These are phyloP conservation scores for Haematococcus lacustris DNA, from an alignment of 139 green algal genomes.

Conservation along the genomic window DNA sequence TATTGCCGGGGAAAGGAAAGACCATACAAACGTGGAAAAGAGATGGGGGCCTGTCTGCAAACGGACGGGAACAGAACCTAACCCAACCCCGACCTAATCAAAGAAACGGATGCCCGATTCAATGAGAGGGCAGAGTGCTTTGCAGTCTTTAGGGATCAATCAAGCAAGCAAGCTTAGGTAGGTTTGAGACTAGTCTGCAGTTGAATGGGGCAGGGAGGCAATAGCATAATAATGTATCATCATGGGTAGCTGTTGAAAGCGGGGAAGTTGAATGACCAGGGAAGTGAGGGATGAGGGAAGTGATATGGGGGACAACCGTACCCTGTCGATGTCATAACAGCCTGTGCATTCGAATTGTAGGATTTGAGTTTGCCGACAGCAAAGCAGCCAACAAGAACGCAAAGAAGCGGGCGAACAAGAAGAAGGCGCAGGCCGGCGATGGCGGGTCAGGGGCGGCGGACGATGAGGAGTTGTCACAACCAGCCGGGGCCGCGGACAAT, in stretches of 20 bases:
- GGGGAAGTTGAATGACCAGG: background rate
- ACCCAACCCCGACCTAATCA: too few species aligned
- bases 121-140: too few species aligned
- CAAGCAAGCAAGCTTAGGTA: too few species aligned
- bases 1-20: too few species aligned
- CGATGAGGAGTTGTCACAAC: background rate
- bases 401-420: slow-evolving; percentile 44
- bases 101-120: too few species aligned
- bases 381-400: slow-evolving; percentile 71
- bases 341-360: slow-evolving; percentile 21
- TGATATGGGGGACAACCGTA: background rate
- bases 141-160: too few species aligned
- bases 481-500: background rate
- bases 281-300: background rate
- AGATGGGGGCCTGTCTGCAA: too few species aligned
- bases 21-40: too few species aligned
- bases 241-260: background rate
- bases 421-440: slow-evolving; percentile 14
- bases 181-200: background rate
- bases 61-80: too few species aligned
- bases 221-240: background rate
- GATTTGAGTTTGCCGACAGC: slow-evolving; percentile 24
- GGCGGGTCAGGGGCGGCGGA: slow-evolving; percentile 5
- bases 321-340: background rate
- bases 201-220: too few species aligned